These are phyloP conservation scores for Naematelia encephala DNA, from an alignment of 768 basidiomycete species.

Conservation along the genomic window DNA sequence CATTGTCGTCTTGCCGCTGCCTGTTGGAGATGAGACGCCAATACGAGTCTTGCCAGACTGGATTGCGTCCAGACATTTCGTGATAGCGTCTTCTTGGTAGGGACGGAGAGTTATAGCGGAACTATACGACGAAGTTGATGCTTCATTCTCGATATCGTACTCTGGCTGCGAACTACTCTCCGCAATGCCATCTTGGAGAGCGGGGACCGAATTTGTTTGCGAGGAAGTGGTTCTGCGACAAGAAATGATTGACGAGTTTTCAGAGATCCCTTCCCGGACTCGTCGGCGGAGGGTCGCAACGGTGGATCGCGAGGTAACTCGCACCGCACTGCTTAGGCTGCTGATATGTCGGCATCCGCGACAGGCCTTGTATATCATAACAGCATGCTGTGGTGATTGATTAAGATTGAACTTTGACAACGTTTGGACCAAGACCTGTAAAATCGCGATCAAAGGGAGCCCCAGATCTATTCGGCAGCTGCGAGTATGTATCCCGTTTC, in stretches of 20 bases:
- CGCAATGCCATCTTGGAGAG: too few species aligned
- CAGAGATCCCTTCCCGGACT: not conserved
- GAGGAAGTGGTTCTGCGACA: not conserved
- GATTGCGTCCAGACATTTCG: constrained; percentile 71
- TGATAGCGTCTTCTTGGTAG: constrained; percentile 78
- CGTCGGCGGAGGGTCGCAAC: not conserved
- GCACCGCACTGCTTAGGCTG: not conserved
- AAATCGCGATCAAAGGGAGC: too few species aligned
- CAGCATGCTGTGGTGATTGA: not conserved
- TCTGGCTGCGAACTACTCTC: too few species aligned
- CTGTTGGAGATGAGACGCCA: constrained; percentile 48
- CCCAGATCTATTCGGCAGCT: too few species aligned
- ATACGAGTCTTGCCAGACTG: constrained; percentile 60
- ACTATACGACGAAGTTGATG: not conserved
- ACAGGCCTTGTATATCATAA: not conserved
- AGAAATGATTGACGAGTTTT: not conserved
- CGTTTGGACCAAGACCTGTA: too few species aligned
- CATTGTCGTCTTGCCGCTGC: constrained; percentile 75
- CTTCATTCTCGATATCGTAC: too few species aligned
- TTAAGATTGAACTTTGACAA: too few species aligned
- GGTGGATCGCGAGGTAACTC: not conserved
- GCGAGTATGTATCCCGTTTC: too few species aligned
- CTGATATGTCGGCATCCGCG: not conserved
- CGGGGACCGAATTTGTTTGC: not conserved
- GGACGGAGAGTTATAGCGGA: constrained; percentile 60